These are phyloP conservation scores for Thalassiosira exigua DNA, from an alignment of 352 stramenopile species.

Conservation along the genomic window DNA sequence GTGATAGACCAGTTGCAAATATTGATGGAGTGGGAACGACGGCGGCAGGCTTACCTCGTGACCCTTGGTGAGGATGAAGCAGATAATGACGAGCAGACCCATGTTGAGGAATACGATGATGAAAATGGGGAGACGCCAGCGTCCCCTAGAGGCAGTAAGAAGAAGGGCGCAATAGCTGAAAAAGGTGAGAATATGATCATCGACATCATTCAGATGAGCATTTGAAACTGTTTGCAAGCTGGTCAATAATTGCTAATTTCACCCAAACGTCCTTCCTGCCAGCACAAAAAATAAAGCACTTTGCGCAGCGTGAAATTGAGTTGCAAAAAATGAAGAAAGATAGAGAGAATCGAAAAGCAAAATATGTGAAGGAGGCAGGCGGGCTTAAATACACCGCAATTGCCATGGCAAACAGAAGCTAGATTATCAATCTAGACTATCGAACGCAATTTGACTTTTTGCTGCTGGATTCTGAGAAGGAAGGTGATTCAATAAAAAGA, in stretches of 20 bases:
- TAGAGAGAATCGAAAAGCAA: slow-evolving; percentile 73
- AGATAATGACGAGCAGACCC: slow-evolving; percentile 22
- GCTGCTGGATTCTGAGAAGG: too few relatives aligned
- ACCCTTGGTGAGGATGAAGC: slow-evolving; percentile 37
- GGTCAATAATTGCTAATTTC: too few relatives aligned
- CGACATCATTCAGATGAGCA: too few relatives aligned
- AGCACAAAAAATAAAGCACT: slow-evolving; percentile 80
- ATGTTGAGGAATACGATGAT: slow-evolving; percentile 24
- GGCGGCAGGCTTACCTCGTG: slow-evolving; percentile 55
- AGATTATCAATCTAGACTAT: too few relatives aligned
- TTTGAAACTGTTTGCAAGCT: too few relatives aligned
- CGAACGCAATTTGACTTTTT: too few relatives aligned
- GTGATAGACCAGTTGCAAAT: slow-evolving; percentile 61
- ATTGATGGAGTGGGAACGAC: slow-evolving; percentile 74
- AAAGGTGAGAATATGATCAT: too few relatives aligned
- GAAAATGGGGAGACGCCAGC: neutral
- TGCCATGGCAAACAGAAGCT: slow-evolving; percentile 81
- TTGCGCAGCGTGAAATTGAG: slow-evolving; percentile 81
- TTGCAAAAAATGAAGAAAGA: slow-evolving; percentile 71
- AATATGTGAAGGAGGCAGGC: slow-evolving; percentile 69
- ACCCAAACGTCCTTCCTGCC: too few relatives aligned
- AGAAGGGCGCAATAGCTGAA: slow-evolving; percentile 32
- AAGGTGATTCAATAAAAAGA: too few relatives aligned
- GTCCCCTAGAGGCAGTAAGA: slow-evolving; percentile 8
- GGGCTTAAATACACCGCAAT: slow-evolving; percentile 82